Base-by-base conservation (phyloP, 208 protist genomes). In the Zelonia costaricensis region DNA sequence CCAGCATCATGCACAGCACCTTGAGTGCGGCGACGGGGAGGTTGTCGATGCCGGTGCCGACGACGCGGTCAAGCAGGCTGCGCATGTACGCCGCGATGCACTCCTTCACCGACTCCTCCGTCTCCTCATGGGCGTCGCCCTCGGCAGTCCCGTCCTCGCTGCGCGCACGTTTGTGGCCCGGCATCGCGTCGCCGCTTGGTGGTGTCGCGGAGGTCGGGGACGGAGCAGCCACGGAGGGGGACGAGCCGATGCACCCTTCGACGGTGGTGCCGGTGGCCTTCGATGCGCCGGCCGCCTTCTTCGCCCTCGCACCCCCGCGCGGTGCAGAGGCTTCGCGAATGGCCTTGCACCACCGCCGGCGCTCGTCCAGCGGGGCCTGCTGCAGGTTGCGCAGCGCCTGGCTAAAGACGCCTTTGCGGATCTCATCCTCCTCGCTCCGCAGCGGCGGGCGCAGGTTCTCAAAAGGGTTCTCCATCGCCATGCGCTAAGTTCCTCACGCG, bases 371-470 rank as follows among this genome's bases (percentile, higher is more conserved):
- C 4, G 69, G 45, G 3, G 72, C 42, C 8, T 46, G 44, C 31
- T 75, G 62, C 33, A 91, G 54, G 30, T 80, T 74, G 13, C 84
- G 79, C 61, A 93, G 62, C 0, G 74, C 78, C 10, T 62, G 62
- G 61, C 80, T 83, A 64, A 95, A 95, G 56, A 95, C 84, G 16
- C 89, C 86, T 73, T 90, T 90, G 13, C 89, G 86, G 43, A 95
- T 95, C 25, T 93, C 84, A 54, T 95, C 89, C 60, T 95, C 84
- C 60, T 95, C 78, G 62, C 84, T 95, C 33, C 89, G 80, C 22
- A 82, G 44, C 18, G 70, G 66, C 3, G 82, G 85, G 16, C 71
- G 74, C 20, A 91, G 46, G n/a, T 57, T 69, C 16, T 76, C 83
- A 49, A 89, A 91, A 1, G 85, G 83, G 46, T 94, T 92, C n/a